Conservation (phyloP, 306 rosid genomes). For the Bauhinia variegata region DNA sequence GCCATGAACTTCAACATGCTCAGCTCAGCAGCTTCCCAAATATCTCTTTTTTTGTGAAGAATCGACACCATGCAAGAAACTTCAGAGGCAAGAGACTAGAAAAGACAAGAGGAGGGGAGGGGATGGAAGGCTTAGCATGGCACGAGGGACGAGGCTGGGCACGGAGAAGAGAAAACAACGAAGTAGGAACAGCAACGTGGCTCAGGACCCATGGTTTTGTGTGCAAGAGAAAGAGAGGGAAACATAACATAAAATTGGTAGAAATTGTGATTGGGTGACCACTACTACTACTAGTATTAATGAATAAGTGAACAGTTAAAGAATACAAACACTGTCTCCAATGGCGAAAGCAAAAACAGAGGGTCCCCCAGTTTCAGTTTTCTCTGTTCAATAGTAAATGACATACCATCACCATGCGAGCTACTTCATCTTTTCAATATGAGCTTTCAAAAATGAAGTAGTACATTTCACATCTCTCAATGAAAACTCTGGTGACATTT, state of each 20-base stretch:
- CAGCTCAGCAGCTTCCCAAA: neutral
- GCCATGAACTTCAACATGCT: neutral
- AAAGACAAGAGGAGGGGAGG: too few relatives aligned
- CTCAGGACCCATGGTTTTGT: neutral
- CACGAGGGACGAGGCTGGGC: neutral
- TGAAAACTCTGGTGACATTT: too few relatives aligned
- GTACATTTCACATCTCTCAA: neutral
- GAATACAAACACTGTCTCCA: slow-evolving; percentile 24
- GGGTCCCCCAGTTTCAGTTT: neutral
- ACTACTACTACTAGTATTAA: neutral
- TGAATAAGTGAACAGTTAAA: neutral
- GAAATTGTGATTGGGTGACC: neutral
- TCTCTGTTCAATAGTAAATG: neutral
- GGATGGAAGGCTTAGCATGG: too few relatives aligned
- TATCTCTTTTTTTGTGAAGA: slow-evolving; percentile 8
- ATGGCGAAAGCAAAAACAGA: slow-evolving; percentile 7
- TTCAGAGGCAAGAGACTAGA: neutral
- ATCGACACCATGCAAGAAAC: slow-evolving; percentile 9
- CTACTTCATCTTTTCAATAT: neutral
- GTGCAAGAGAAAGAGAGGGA: neutral
- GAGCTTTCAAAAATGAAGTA: neutral
- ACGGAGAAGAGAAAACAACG: neutral
- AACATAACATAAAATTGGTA: neutral
- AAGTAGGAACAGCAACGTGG: neutral
- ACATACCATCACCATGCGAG: neutral